Evolutionary conservation across 108 stramenopile genomes (phyloP).

Genomic region (Skeletonema potamos): DNA sequence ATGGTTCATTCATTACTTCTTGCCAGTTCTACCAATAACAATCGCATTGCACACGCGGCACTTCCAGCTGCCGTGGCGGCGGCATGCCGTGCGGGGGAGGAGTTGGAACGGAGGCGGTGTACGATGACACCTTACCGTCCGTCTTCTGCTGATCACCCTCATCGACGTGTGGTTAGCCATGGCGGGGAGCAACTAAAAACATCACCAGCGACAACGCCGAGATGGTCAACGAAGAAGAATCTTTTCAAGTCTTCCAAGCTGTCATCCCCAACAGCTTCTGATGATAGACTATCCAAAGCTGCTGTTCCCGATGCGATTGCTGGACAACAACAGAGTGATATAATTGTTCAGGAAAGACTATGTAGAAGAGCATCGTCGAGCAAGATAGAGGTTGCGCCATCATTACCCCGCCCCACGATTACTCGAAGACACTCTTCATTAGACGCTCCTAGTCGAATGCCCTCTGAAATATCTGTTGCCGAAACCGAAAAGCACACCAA

Average conservation of each 20-base stretch:
- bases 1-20: slow-evolving; percentile 1
- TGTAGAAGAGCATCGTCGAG: neutral
- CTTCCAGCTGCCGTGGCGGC: slow-evolving; percentile 37
- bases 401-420: neutral
- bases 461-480: slow-evolving; percentile 26
- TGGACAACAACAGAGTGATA: neutral
- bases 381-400: neutral
- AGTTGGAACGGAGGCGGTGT: slow-evolving; percentile 25
- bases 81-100: slow-evolving; percentile 39
- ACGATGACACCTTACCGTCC: neutral
- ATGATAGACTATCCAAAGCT: neutral
- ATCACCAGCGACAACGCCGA: neutral
- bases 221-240: neutral
- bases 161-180: neutral
- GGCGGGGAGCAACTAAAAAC: neutral
- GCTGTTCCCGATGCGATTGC: neutral
- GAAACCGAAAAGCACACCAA: slow-evolving; percentile 26
- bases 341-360: neutral
- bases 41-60: slow-evolving; percentile 22
- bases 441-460: slow-evolving; percentile 1
- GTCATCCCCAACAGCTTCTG: neutral
- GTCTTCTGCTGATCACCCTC: too few relatives aligned
- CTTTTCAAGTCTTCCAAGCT: neutral
- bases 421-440: neutral
- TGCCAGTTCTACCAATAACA: neutral